Evolutionary conservation across 148 eudicot species (phyloP), one percentile per base, ranked within the genome.

Genomic region (Rhododendron vialii): DNA sequence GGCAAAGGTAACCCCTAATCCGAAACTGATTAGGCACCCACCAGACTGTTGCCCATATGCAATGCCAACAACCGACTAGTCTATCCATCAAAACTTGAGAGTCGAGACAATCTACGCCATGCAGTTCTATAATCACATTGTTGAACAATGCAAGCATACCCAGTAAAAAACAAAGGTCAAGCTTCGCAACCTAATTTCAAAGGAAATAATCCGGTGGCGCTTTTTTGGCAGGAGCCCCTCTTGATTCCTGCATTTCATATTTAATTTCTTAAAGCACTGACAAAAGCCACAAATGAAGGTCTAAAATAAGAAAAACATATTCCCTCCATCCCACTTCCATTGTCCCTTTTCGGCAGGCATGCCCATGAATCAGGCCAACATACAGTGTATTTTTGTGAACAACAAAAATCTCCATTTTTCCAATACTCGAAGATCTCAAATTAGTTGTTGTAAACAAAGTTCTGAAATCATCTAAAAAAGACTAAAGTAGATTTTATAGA

Each of bases 161-260:
- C 45, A 47, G 14, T 1, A 43, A 20, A 12, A 61, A 61, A 77
- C 5, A 13, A 69, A 28, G 59, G 78, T 28, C 33, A 76, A 55
- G 82, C 73, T 77, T 28, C 80, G 28, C 53, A 20, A 48, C 10
- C 51, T 7, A 26, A 76, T 43, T 78, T 93, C 91, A 96, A 65
- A 96, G 93, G 86, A 96, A 96, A 89, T 96, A 96, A 92, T 96
- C 99, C 12, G 98, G 98, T 45, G 95, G 93, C 24, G 99, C 95
- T 88, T 89, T 96, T 92, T 90, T 96, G n/a, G 90, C 95, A 41
- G 99, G 98, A 61, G 99, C 88, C 87, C 98, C 99, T 91, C 99
- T 94, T 85, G 98, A 86, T 75, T 96, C 99, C 98, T 96, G 98
- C 92, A 89, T 89, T 89, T 86, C 77, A 82, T 15, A 41, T 20